Base-by-base conservation (phyloP, 2,329 filamentous ascomycete genomes). In the Trichoderma polysporum region DNA sequence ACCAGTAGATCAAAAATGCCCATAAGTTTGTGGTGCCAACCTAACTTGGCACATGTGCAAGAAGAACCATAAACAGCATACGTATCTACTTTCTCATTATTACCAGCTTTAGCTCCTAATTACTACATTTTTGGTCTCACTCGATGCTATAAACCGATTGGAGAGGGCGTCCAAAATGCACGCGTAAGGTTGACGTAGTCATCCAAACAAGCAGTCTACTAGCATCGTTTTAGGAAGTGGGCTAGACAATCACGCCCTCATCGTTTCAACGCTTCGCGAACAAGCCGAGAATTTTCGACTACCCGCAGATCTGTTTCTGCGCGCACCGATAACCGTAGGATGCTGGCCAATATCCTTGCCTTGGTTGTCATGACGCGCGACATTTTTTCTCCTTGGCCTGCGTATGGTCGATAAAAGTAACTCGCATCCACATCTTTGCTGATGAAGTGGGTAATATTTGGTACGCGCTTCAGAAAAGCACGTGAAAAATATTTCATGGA, bases 291-390 rank as follows among this genome's bases (percentile, higher is more conserved):
- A 19, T 9, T 54, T 33, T 63, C 39, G 35, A 41, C 59, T 31
- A 45, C 52, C 33, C 19, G 49, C 27, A 64, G 61, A 64, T 64
- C 61, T 39, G 35, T 49, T 52, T 45, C 41, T 45, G 39, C 41
- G 41, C 22, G n/a, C 12, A 45, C 22, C 50, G 25, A 50, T 25
- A 31, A n/a, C 41, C 37, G 33, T 19, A 54, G 12, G 29, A 54
- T 35, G 53, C 50, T 39, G 19, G 41, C 10, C 29, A 60, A 60
- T n/a, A n/a, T 60, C 41, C 57, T 49, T 22, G 41, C 57, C 41
- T 60, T 60, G 49, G 60, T 25, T 54, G 50, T 45, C 37, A 37
- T 64, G 61, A 64, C 49, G 61, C 60, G 60, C 61, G 61, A 64
- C 61, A 56, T 64, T 56, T 56, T 47, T 9, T 35, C 37, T 17